Evolutionary conservation across 306 rosid genomes (phyloP).

Genomic region (Lithocarpus polystachyus): DNA sequence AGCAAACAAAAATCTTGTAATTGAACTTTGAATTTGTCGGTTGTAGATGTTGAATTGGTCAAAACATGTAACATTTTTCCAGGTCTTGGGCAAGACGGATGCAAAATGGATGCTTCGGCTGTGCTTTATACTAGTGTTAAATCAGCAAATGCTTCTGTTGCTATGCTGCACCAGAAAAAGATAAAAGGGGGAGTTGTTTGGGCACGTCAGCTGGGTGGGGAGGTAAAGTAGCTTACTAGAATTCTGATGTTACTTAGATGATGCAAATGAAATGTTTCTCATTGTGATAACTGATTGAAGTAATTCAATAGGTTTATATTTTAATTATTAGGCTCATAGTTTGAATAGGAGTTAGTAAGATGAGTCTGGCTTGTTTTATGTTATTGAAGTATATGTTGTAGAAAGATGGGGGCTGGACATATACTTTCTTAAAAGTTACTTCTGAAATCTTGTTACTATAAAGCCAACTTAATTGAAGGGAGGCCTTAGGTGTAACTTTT

Average conservation of each 20-base stretch:
- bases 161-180: constrained; percentile 61
- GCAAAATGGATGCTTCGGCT: constrained; percentile 80
- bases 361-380: not conserved
- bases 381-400: not conserved
- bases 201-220: constrained; percentile 98
- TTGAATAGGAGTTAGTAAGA: not conserved
- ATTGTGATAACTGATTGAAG: not conserved
- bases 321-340: not conserved
- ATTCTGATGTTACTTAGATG: not conserved
- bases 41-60: constrained; percentile 10
- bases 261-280: not conserved
- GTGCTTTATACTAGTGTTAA: constrained; percentile 85
- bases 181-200: constrained; percentile 71
- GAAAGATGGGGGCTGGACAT: not conserved
- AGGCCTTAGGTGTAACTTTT: too few species aligned
- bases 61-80: constrained; percentile 26
- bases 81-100: constrained; percentile 93
- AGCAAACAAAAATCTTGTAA: constrained; percentile 1
- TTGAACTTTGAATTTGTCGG: constrained; percentile 3
- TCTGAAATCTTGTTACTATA: not conserved
- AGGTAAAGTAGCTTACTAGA: constrained; percentile 44
- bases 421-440: not conserved
- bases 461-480: too few species aligned
- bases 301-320: not conserved
- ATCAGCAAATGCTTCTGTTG: constrained; percentile 84